A percentile compares a stretch with the other conserved stretches of the same genome.
Evolutionary conservation across 441 rosid genomes (phyloP).

Genomic region (Mallotus japonicus): DNA sequence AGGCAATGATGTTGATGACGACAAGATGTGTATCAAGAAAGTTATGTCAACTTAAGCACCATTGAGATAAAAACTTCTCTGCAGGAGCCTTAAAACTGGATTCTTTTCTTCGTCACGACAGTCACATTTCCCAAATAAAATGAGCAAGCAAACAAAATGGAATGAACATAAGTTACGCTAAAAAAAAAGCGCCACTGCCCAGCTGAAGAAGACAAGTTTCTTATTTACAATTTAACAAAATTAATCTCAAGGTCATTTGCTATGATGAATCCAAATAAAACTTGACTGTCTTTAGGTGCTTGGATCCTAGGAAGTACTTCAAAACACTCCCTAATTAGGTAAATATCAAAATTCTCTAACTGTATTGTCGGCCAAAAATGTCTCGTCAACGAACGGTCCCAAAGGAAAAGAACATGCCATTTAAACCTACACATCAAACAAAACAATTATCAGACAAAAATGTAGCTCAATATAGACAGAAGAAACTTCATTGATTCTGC

Average conservation of each 20-base stretch:
- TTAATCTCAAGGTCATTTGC: conserved; percentile 24
- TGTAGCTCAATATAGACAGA: neutral
- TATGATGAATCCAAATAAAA: conserved; percentile 13
- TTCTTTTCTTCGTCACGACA: neutral
- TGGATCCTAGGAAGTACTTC: conserved; percentile 17
- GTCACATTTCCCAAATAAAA: neutral
- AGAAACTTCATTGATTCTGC: conserved; percentile 4
- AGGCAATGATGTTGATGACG: neutral
- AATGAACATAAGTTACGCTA: neutral
- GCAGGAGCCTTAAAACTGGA: neutral
- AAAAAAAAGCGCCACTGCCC: conserved; percentile 18
- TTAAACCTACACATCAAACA: conserved; percentile 34
- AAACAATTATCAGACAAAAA: conserved; percentile 15
- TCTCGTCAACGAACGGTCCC: conserved; percentile 17
- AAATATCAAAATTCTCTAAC: conserved; percentile 32
- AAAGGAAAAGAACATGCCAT: conserved; percentile 16
- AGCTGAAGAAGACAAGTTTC: conserved; percentile 6
- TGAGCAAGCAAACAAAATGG: neutral
- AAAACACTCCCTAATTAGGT: neutral
- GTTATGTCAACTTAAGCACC: neutral
- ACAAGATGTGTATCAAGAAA: neutral
- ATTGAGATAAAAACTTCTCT: neutral
- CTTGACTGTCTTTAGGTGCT: conserved; percentile 20
- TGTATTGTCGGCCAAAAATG: conserved; percentile 36
- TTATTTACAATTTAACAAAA: conserved; percentile 39